Base-by-base conservation (phyloP, 768 basidiomycete genomes). In the Pseudohyphozyma bogoriensis region DNA sequence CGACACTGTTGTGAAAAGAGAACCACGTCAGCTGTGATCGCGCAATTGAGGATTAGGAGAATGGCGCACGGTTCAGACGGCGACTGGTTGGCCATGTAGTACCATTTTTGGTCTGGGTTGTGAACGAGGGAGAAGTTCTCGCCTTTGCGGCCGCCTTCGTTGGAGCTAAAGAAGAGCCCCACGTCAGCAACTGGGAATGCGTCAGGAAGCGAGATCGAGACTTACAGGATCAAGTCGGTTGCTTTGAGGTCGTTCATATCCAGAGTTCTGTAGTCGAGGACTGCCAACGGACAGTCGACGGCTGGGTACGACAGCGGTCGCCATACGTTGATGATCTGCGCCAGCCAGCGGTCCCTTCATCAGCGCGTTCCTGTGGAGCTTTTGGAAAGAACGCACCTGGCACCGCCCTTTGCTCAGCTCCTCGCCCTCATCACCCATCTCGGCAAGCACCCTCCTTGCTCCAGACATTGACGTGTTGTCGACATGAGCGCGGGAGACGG, bases 251-350 rank as follows among this genome's bases (percentile, higher is more conserved):
- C 78, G 29, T 69, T 70, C 55, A 71, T 51, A 62, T 79, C 73
- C 10, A 80, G 70, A 57, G 73, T 77, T 16, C 76, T 73, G 67
- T 72, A 79, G 70, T 81, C 81, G 66, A 78, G 78, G 0, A 79
- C 72, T 15, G 77, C 76, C 39, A 81, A 75, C 8, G 79, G 80
- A 73, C 75, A 78, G 60, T 80, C 81, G n/a, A 70, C 67, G 3
- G 79, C 79, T 2, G 74, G 64, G 60, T 78, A 71, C 22, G 72
- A 66, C 66, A 81, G 79, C 1, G 80, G 80, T 26, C 80, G 76
- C 81, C 81, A 81, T 58, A 81, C 70, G 69, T 80, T 81, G 62
- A 81, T 75, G 62, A 81, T 78, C 51, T 75, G 79, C n/a, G 4
- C 8, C 35, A 29, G n/a, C 26, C 26, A 47, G 46, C 24, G n/a